Conservation (phyloP, 176 grass and related monocot genomes). For the Zizania latifolia region DNA sequence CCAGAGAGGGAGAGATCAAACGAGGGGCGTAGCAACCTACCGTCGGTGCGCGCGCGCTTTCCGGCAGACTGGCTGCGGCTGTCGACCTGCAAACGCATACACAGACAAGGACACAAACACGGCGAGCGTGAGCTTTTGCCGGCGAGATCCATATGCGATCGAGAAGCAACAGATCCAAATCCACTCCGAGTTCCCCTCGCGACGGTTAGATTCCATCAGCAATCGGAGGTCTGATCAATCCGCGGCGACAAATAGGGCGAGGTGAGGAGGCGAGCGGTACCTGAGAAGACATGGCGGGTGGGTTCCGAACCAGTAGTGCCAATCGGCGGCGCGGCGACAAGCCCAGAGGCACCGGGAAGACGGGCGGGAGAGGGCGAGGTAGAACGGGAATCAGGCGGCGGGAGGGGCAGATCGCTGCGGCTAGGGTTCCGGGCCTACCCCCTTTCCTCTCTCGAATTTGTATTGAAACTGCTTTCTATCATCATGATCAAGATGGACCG, state of each 20-base stretch:
- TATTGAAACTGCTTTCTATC: background rate
- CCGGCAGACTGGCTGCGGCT: conserved; percentile 64
- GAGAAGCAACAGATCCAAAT: background rate
- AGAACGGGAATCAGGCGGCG: conserved; percentile 28
- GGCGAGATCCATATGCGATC: background rate
- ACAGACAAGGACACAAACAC: background rate
- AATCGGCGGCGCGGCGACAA: background rate
- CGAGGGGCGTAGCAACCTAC: conserved; percentile 20
- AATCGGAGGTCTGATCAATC: conserved; percentile 1
- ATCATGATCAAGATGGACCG: too few species aligned
- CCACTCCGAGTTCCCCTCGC: background rate
- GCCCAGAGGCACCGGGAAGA: background rate
- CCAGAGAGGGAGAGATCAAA: background rate
- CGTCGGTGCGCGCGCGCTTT: conserved; percentile 83
- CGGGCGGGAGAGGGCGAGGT: background rate
- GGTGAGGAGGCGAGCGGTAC: conserved; percentile 1
- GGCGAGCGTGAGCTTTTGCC: background rate
- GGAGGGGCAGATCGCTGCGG: background rate
- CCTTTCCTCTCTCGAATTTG: background rate
- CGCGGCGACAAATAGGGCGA: background rate
- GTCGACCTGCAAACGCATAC: conserved; percentile 43
- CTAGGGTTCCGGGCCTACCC: conserved; percentile 31
- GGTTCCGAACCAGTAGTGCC: background rate
- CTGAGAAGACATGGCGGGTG: conserved; percentile 44
- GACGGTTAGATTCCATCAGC: background rate